Conservation (phyloP, 1,284 basidiomycete species). For the Ustilago crameri region DNA sequence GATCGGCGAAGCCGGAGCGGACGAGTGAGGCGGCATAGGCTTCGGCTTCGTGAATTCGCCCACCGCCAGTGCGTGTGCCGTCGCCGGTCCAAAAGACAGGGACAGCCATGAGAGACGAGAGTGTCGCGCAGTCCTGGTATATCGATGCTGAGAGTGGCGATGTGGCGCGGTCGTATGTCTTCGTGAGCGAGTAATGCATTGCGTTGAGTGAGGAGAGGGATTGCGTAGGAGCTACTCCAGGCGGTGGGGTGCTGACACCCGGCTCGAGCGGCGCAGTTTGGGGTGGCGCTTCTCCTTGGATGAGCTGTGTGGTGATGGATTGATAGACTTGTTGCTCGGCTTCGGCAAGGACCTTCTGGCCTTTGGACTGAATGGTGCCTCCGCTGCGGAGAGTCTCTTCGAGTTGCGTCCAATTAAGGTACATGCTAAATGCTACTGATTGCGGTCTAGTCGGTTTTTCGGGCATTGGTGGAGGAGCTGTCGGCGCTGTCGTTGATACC, state of each 20-base stretch:
- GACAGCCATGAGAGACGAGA: conserved; percentile 54
- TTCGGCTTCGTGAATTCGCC: conserved; percentile 66
- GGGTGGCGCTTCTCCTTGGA: conserved; percentile 21
- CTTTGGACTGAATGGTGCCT: conserved; percentile 34
- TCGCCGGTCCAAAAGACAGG: conserved; percentile 65
- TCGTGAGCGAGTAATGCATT: conserved; percentile 40
- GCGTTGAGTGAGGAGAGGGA: conserved; percentile 28
- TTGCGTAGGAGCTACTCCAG: background rate
- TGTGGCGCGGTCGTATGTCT: conserved; percentile 53
- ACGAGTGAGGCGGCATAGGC: conserved; percentile 66
- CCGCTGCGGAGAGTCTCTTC: conserved; percentile 16
- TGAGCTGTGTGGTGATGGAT: conserved; percentile 31
- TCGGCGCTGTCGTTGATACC: background rate
- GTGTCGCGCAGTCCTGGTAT: conserved; percentile 54
- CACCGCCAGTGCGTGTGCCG: conserved; percentile 51
- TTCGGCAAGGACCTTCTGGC: conserved; percentile 33
- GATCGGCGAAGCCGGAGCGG: conserved; percentile 57
- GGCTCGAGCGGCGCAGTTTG: conserved; percentile 3
- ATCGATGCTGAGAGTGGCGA: conserved; percentile 42
- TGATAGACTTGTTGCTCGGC: conserved; percentile 39
- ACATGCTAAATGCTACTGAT: conserved; percentile 33
- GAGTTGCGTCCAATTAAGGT: conserved; percentile 32
- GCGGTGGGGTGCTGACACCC: background rate
- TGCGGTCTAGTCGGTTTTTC: conserved; percentile 10
- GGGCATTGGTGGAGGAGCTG: conserved; percentile 7